phyloP scores from a whole-genome alignment of 345 rosid genomes.

The Erucastrum elatum region DNA sequence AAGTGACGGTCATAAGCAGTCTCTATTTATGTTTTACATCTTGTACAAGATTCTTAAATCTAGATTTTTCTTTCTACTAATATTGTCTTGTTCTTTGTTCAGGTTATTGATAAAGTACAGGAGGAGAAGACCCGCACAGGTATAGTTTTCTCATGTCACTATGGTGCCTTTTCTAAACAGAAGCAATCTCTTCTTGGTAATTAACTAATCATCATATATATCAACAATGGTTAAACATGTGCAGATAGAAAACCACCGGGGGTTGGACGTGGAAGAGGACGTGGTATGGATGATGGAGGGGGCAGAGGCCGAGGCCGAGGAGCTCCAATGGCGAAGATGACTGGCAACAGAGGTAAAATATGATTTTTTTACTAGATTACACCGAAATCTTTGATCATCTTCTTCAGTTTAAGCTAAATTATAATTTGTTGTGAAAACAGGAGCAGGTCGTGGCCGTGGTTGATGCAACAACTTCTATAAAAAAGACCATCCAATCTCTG shows the following conservation, averaged over 20 bases:
- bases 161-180: not conserved
- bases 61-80: not conserved
- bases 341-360: constrained; percentile 35
- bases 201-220: not conserved
- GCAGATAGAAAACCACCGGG: constrained; percentile 46
- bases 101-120: constrained; percentile 44
- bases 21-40: not conserved
- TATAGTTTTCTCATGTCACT: constrained; percentile 5
- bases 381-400: not conserved
- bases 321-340: constrained; percentile 27
- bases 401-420: not conserved
- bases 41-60: not conserved
- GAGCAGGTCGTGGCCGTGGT: constrained; percentile 42
- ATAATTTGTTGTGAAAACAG: constrained; percentile 12
- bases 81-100: not conserved
- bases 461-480: constrained; percentile 9
- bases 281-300: constrained; percentile 40
- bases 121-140: constrained; percentile 42
- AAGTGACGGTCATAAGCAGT: not conserved
- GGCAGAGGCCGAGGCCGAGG: constrained; percentile 39
- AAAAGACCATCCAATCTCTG: not conserved
- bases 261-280: constrained; percentile 42
- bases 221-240: constrained; percentile 8
- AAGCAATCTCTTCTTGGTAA: constrained; percentile 3
- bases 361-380: constrained; percentile 10